phyloP scores from a whole-genome alignment of 768 basidiomycete species.

The Lactifluus piperatus region DNA sequence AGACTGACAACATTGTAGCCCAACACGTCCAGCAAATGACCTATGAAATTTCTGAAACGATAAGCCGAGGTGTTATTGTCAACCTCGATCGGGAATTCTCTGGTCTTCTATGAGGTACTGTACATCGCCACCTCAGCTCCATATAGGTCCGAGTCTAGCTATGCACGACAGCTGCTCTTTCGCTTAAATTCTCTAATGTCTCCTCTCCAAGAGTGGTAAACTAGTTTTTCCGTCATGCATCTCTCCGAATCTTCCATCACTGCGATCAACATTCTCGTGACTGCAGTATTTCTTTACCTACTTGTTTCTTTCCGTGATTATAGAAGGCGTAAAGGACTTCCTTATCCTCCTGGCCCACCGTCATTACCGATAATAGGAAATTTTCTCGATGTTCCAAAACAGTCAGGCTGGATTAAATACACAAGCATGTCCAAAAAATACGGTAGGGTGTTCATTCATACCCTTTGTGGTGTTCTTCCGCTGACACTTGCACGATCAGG shows the following conservation, averaged over 20 bases:
- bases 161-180: too few relatives aligned
- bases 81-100: too few relatives aligned
- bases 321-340: neutral
- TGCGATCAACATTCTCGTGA: neutral
- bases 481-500: neutral
- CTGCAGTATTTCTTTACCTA: neutral
- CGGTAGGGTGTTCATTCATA: neutral
- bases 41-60: too few relatives aligned
- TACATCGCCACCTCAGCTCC: too few relatives aligned
- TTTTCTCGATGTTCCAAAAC: neutral
- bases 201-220: too few relatives aligned
- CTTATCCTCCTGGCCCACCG: neutral
- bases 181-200: too few relatives aligned
- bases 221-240: neutral
- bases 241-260: neutral
- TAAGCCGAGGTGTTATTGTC: too few relatives aligned
- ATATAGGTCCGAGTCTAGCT: too few relatives aligned
- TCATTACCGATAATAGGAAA: neutral
- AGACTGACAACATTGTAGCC: too few relatives aligned
- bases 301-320: neutral
- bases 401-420: neutral
- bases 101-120: too few relatives aligned
- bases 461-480: neutral
- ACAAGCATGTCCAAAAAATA: neutral
- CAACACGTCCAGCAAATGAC: too few relatives aligned